Conservation (phyloP, 1,139 yeast genomes). For the Scheffersomyces illinoinensis region DNA sequence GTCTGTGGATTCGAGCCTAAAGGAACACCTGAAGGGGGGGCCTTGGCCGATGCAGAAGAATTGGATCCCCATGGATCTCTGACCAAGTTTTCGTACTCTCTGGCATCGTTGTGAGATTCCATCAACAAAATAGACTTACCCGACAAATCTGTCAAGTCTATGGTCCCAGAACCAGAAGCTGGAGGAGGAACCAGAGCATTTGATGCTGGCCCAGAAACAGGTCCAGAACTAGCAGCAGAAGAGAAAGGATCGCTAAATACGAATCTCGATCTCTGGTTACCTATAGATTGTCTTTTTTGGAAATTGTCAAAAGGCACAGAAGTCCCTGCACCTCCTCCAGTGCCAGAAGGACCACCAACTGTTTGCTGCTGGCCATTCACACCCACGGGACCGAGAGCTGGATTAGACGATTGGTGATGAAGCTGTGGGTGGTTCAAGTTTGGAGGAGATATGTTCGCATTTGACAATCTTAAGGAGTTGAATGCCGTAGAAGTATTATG, state of each 20-base stretch:
- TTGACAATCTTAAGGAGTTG: conserved; percentile 29
- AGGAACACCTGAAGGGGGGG: conserved; percentile 6
- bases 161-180: conserved; percentile 13
- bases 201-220: conserved; percentile 13
- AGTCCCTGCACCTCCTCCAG: background rate
- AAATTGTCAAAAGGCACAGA: conserved; percentile 19
- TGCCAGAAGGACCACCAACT: conserved; percentile 2
- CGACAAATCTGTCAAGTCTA: conserved; percentile 38
- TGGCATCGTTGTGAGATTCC: conserved; percentile 57
- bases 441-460: conserved; percentile 32
- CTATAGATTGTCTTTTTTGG: conserved; percentile 54
- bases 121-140: conserved; percentile 57
- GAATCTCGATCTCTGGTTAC: conserved; percentile 65
- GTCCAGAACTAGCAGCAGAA: conserved; percentile 16
- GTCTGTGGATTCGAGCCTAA: conserved; percentile 38
- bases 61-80: conserved; percentile 47
- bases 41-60: background rate
- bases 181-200: conserved; percentile 12
- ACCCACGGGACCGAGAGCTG: background rate
- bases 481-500: conserved; percentile 18
- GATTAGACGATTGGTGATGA: conserved; percentile 11
- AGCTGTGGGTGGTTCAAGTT: conserved; percentile 18
- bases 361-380: conserved; percentile 3
- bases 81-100: conserved; percentile 52
- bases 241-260: conserved; percentile 68